phyloP scores from a whole-genome alignment of 768 basidiomycete species.

The Rhizopogon salebrosus region DNA sequence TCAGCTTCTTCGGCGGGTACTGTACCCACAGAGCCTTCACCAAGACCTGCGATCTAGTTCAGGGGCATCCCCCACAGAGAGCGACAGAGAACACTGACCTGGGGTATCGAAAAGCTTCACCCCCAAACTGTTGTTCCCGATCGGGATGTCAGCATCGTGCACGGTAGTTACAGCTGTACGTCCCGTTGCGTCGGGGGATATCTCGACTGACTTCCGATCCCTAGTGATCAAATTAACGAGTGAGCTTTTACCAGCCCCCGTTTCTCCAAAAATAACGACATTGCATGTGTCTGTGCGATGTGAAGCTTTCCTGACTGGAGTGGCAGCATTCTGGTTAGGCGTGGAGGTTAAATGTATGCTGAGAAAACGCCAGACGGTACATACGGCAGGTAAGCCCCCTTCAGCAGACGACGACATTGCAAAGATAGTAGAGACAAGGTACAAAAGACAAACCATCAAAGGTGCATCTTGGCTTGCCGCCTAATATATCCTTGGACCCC shows the following conservation, averaged over 20 bases:
- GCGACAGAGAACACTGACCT: not conserved
- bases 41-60: not conserved
- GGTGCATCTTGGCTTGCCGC: not conserved
- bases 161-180: not conserved
- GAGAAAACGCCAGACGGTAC: not conserved
- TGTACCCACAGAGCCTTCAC: not conserved
- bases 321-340: not conserved
- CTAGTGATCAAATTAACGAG: constrained; percentile 25
- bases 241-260: constrained; percentile 25
- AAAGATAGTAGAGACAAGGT: not conserved
- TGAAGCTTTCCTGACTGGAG: too few relatives aligned
- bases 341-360: not conserved
- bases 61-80: not conserved
- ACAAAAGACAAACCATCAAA: not conserved
- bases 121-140: not conserved
- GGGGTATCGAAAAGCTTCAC: not conserved
- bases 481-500: too few relatives aligned
- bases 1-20: not conserved
- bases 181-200: constrained; percentile 14
- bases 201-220: constrained; percentile 14
- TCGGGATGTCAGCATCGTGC: not conserved
- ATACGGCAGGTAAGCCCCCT: not conserved
- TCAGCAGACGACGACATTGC: not conserved
- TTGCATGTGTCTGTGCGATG: constrained; percentile 11
- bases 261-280: constrained; percentile 24